Percentiles rank a stretch among this genome's conserved stretches.
These are phyloP conservation scores for Tetramitus jugosus DNA, from an alignment of 208 protist species.

Conservation along the genomic window DNA sequence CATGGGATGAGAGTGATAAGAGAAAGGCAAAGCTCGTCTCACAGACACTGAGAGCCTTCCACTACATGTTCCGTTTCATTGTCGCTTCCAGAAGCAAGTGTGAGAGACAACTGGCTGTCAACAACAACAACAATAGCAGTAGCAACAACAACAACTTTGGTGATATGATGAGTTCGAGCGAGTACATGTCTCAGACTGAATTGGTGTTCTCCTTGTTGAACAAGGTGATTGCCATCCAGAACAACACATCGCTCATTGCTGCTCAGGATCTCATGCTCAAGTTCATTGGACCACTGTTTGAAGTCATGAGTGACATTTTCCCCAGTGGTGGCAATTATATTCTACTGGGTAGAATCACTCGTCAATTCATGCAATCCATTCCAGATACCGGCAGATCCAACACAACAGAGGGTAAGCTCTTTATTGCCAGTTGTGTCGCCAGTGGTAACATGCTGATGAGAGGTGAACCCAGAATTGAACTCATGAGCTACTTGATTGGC, in stretches of 20 bases:
- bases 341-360: background rate
- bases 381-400: slow-evolving; percentile 3
- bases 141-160: too few species aligned
- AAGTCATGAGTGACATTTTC: background rate
- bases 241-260: background rate
- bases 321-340: background rate
- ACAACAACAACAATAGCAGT: too few species aligned
- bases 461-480: background rate
- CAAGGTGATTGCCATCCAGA: background rate
- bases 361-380: background rate
- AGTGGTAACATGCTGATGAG: background rate
- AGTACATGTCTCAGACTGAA: background rate
- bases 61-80: slow-evolving; percentile 16
- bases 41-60: background rate
- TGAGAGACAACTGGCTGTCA: background rate
- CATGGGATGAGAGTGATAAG: background rate
- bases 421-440: background rate
- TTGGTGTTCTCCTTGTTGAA: background rate
- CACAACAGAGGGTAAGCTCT: slow-evolving; percentile 10
- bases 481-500: background rate
- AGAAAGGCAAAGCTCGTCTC: background rate
- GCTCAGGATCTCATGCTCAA: slow-evolving; percentile 5
- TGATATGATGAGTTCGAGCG: too few species aligned
- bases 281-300: background rate
- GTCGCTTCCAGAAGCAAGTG: background rate